Evolutionary conservation across 106 monocot species (phyloP), one percentile per base, ranked within the genome.

Genomic region (Dactylorhiza incarnata): DNA sequence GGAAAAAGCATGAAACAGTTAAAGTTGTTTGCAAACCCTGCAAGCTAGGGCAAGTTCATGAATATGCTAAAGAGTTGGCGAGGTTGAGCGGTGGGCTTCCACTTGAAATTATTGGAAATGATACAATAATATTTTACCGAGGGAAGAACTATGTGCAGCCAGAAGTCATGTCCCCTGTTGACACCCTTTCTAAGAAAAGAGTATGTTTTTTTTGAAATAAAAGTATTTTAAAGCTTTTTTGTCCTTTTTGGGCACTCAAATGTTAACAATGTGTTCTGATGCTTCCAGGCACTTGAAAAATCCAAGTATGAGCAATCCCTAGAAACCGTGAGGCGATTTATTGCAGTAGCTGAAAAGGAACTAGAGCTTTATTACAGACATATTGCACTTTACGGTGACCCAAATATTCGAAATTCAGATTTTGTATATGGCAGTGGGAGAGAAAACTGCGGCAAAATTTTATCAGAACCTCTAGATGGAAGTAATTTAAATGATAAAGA

Each of bases 1-100:
- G 97, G 97, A 99, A 99, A 82, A 99, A 94, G 52, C 99, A 99
- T 83, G 99, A 99, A 78, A 99, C 99, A 24, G 99, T 99, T 12
- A 94, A 91, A 65, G 99, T 99, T 71, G 71, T 99, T 45, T 99
- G 99, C 80, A 99, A 91, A 69, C 99, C 99, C 22, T 94, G 99
- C 75, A 94, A 91, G 76, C 91, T 89, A 53, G 94, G 94, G 17
- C 99, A 99, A 81, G 83, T 94, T 71, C 88, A 94, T 70, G 99
- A 99, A 73, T 99, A 94, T 82, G 94, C 91, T 25, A 81, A 66
- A 74, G 94, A 99, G 62, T 78, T 99, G 74, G 91, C 91, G 24
- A 83, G 99, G 79, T 66, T 99, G 55, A 99, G 99, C 75, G 99
- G 94, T 72, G 99, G 99, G 13, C 83, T 61, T 59, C 94, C 91